A percentile compares a stretch with the other conserved stretches of the same genome.
phyloP scores from a whole-genome alignment of 176 grass and related monocot species.

The Calamus simplicifolius region DNA sequence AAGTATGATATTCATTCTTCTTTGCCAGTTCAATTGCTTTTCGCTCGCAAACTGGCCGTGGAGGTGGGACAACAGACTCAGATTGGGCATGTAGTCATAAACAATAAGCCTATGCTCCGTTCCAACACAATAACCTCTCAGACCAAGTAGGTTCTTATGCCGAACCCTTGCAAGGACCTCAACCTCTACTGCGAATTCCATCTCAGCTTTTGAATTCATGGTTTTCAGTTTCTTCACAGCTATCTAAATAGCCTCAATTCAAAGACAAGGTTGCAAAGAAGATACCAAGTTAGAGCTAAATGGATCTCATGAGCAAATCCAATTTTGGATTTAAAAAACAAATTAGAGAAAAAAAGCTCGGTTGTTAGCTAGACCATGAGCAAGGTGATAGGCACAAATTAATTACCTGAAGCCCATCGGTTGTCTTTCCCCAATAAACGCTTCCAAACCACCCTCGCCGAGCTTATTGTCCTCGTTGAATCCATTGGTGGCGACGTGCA shows the following conservation, averaged over 20 bases:
- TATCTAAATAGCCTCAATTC: conserved; percentile 20
- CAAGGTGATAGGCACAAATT: background rate
- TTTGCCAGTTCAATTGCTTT: conserved; percentile 31
- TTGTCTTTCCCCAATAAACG: conserved; percentile 58
- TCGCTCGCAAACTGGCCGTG: conserved; percentile 49
- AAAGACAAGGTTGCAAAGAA: too few species aligned
- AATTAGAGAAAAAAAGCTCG: too few species aligned
- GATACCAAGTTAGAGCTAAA: too few species aligned
- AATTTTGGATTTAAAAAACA: too few species aligned
- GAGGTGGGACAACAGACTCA: conserved; percentile 54
- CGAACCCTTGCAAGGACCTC: conserved; percentile 58
- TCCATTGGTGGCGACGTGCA: conserved; percentile 42
- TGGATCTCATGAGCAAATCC: too few species aligned
- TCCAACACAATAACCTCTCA: conserved; percentile 49
- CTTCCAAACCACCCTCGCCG: conserved; percentile 67
- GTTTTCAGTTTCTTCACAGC: conserved; percentile 67
- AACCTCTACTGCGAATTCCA: conserved; percentile 75
- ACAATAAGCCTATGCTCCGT: conserved; percentile 56
- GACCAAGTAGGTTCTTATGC: conserved; percentile 53
- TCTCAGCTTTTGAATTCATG: conserved; percentile 61
- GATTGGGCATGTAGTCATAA: conserved; percentile 80
- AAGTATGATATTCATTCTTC: conserved; percentile 23
- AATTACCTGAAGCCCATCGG: conserved; percentile 42
- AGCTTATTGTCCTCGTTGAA: conserved; percentile 71
- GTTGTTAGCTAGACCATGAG: too few species aligned